phyloP scores from a whole-genome alignment of 441 rosid species.

The Adansonia rubrostipa region DNA sequence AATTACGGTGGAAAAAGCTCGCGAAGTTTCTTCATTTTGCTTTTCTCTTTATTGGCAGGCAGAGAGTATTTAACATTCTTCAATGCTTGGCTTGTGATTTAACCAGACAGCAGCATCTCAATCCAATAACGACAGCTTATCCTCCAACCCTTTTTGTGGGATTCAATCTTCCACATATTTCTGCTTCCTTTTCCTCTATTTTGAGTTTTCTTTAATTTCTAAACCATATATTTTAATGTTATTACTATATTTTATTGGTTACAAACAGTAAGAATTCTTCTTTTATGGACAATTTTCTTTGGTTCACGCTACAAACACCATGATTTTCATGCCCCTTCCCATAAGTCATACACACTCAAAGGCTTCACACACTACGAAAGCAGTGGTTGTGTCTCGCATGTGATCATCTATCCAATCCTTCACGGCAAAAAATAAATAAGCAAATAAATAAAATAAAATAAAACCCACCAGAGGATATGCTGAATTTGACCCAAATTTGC shows the following conservation, averaged over 20 bases:
- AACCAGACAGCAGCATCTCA: not conserved
- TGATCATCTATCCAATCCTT: constrained; percentile 27
- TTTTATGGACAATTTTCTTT: constrained; percentile 20
- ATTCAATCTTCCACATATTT: not conserved
- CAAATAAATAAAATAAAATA: not conserved
- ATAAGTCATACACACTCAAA: constrained; percentile 34
- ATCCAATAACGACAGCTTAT: constrained; percentile 21
- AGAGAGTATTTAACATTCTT: not conserved
- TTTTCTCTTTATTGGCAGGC: not conserved
- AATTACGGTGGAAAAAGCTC: not conserved
- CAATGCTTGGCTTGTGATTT: not conserved
- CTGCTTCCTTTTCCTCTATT: not conserved
- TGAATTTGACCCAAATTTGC: not conserved
- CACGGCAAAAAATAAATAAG: not conserved
- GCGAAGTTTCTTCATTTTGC: not conserved
- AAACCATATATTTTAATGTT: not conserved
- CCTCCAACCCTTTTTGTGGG: constrained; percentile 10
- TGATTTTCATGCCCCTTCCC: constrained; percentile 37
- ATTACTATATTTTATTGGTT: not conserved
- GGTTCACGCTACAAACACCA: constrained; percentile 40
- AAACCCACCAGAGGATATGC: not conserved
- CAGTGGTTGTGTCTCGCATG: constrained; percentile 27
- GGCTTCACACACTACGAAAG: constrained; percentile 3
- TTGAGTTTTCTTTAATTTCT: not conserved
- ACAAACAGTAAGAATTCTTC: not conserved